Percentiles rank a stretch among this genome's conserved stretches.
These are phyloP conservation scores for Chrysoporthe cubensis DNA, from an alignment of 2,329 filamentous ascomycete species.

Conservation along the genomic window DNA sequence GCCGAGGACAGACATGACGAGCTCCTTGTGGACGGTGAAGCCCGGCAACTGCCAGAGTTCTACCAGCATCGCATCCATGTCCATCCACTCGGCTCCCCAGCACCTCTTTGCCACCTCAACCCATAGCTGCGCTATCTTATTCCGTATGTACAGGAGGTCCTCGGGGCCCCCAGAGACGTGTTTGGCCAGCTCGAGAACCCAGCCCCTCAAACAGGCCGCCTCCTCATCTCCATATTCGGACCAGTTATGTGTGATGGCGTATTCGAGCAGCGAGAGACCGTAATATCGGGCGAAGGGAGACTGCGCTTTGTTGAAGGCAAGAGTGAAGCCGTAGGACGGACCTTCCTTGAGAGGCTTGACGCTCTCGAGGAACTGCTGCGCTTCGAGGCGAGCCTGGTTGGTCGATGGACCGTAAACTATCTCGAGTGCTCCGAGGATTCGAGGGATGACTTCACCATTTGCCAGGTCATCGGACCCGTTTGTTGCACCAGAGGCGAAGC, in stretches of 20 bases:
- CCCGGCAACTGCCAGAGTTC: slow-evolving; percentile 77
- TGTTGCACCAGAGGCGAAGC: slow-evolving; percentile 29
- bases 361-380: slow-evolving; percentile 82
- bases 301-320: slow-evolving; percentile 77
- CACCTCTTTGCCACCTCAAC: slow-evolving; percentile 90
- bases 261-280: slow-evolving; percentile 87
- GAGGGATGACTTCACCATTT: slow-evolving; percentile 56
- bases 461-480: slow-evolving; percentile 34
- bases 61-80: slow-evolving; percentile 87
- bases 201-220: slow-evolving; percentile 69
- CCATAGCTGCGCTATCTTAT: slow-evolving; percentile 95
- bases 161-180: slow-evolving; percentile 60
- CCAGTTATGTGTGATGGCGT: slow-evolving; percentile 86
- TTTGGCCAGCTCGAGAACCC: slow-evolving; percentile 79
- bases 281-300: slow-evolving; percentile 88
- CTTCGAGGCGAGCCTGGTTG: slow-evolving; percentile 81
- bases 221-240: slow-evolving; percentile 72
- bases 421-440: slow-evolving; percentile 83
- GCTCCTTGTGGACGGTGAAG: slow-evolving; percentile 71
- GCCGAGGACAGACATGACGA: slow-evolving; percentile 88
- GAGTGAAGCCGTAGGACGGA: slow-evolving; percentile 80
- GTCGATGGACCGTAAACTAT: slow-evolving; percentile 84
- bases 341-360: slow-evolving; percentile 81
- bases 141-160: slow-evolving; percentile 83
- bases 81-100: slow-evolving; percentile 91